Base-by-base conservation (phyloP, 352 stramenopile genomes). In the Pythium rishiriense region DNA sequence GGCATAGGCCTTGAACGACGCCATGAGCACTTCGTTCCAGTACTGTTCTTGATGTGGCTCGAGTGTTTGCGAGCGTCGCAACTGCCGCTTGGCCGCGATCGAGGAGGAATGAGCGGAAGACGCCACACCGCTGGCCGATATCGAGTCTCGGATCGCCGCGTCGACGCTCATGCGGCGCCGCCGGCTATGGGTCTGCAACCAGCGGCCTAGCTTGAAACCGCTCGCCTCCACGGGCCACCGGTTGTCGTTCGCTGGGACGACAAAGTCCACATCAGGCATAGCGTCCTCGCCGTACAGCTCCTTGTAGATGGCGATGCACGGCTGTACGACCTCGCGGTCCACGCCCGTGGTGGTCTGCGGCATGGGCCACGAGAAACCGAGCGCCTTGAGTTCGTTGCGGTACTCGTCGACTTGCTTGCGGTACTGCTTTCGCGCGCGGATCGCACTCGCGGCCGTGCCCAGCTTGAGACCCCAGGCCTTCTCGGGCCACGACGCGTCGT, bases 361-460 rank as follows among this genome's bases (percentile, higher is more conserved):
- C n/a, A 88, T 73, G n/a, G 80, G 85, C 92, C 94, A 98, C 26
- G 92, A 75, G 69, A 98, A 98, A 11, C 93, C 94, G 21, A 98
- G 71, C 17, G 85, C 73, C 41, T 96, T 82, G 25, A 98, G 73
- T 22, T 89, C 73, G 3, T 94, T 71, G 33, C 77, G 87, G 48
- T 95, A 74, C 33, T 78, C 68, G 49, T 94, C 81, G 31, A 96
- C 82, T 24, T 91, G 82, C 58, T 93, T 90, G 1, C 94, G 85
- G 72, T 98, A 95, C 46, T 95, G 95, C 66, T 90, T 87, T 1
- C 78, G 74, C 29, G 68, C 78, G 55, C 93, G 88, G 66, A 98
- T 98, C 42, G 93, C 88, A 74, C 93, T 92, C 1, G 98, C 90
- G 12, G 87, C 83, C 48, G 93, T 85, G 19, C 92, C 93, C 22